Percentiles rank a stretch among this genome's conserved stretches.
These are phyloP conservation scores for Scenedesmus sp. DNA, from an alignment of 163 green algal species.

Conservation along the genomic window DNA sequence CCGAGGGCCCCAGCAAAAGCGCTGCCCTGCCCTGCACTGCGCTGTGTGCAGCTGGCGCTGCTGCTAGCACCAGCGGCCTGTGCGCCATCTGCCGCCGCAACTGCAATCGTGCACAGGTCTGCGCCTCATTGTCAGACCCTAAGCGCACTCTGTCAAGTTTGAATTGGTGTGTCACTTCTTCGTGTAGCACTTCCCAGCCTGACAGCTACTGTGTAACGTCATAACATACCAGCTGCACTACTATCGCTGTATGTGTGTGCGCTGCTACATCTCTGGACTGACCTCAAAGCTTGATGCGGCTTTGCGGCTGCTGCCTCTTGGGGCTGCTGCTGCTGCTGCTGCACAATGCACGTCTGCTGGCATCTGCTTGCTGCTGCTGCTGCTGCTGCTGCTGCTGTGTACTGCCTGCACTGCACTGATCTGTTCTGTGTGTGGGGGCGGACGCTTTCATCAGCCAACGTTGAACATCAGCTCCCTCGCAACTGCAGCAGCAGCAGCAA, in stretches of 20 bases:
- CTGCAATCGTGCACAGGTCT: neutral
- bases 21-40: no score
- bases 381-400: conserved; percentile 3
- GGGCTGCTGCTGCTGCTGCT: conserved; percentile 1
- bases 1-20: no score
- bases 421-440: neutral
- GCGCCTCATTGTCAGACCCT: neutral
- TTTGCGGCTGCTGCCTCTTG: neutral
- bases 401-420: neutral
- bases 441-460: conserved; percentile 7
- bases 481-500: conserved; percentile 49
- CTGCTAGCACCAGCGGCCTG: no score
- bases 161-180: neutral
- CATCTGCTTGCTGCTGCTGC: neutral
- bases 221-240: neutral
- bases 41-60: no score
- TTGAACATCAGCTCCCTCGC: conserved; percentile 70
- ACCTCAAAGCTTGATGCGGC: neutral
- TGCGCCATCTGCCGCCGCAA: no score
- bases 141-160: neutral
- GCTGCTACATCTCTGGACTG: neutral
- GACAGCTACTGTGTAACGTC: neutral
- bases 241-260: neutral
- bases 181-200: neutral
- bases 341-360: no score